Base-by-base conservation (phyloP, 2,329 filamentous ascomycete species). In the Fonsecaea monophora region DNA sequence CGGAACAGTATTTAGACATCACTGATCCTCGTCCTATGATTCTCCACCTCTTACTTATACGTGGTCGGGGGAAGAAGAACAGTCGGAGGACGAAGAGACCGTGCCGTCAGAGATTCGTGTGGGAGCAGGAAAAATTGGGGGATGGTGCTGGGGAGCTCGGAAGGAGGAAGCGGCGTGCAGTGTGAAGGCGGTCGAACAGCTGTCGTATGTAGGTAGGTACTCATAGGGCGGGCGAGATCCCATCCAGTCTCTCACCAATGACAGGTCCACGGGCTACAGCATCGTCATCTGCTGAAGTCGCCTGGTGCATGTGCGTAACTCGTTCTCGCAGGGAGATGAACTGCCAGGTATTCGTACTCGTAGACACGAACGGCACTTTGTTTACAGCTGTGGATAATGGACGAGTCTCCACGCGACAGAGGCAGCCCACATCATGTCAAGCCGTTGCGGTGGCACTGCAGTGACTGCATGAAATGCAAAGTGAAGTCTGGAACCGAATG, bases 11-110 rank as follows among this genome's bases (percentile, higher is more conserved):
- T 59, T 25, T 35, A 60, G 32, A 70, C 61, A 56, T 68, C 53
- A 9, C 50, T 58, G 50, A 70, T 67, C 25, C 50, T 68, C 10
- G 60, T 34, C 12, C 56, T 53, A 12, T 60, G 65, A 34, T 62
- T 65, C 53, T 70, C 68, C 32, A 66, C 64, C 57, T 70, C 66
- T 63, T 68, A 67, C 66, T n/a, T 42, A 59, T 13, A 62, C 32
- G 12, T 50, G 40, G 12, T 67, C 45, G 66, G 68, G 67, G 15
- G 32, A 35, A 42, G 35, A 30, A 68, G 65, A 38, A 54, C 40
- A 15, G 37, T 58, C 64, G 45, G 54, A 54, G 40, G 42, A 42
- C 25, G 25, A 25, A 57, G 67, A 67, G 4, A 68, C 57, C 4
- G 57, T 65, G 15, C 63, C 42, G 32, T 68, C 68, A 30, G 64